A percentile compares a stretch with the other conserved stretches of the same genome.
phyloP scores from a whole-genome alignment of 177 flowering plant species.

The Tripterygium wilfordii region DNA sequence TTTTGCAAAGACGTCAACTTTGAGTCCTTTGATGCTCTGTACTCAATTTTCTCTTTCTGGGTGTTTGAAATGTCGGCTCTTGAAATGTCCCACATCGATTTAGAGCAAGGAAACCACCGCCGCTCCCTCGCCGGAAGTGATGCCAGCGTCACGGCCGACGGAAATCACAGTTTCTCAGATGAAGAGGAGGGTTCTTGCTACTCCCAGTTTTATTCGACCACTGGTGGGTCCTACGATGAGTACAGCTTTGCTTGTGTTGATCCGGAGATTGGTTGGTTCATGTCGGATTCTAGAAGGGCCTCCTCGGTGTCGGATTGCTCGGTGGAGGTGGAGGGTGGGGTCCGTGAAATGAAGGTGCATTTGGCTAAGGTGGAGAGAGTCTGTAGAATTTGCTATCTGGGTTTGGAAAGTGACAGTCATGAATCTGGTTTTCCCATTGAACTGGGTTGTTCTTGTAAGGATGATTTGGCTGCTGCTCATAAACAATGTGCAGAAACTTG shows the following conservation, averaged over 20 bases:
- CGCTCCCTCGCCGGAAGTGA: conserved; percentile 22
- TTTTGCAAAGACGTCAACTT: conserved; percentile 3
- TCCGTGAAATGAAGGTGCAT: conserved; percentile 44
- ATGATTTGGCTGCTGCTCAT: conserved; percentile 91
- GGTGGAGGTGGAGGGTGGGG: conserved; percentile 32
- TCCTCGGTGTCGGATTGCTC: conserved; percentile 53
- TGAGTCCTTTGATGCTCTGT: conserved; percentile 2
- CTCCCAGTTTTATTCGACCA: conserved; percentile 58
- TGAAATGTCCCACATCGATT: conserved; percentile 35
- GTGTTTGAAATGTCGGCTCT: conserved; percentile 23
- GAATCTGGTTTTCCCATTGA: conserved; percentile 74
- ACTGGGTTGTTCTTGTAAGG: conserved; percentile 91
- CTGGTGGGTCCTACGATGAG: conserved; percentile 60
- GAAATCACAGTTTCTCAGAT: conserved; percentile 54
- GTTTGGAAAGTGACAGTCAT: conserved; percentile 52
- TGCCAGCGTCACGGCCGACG: conserved; percentile 26
- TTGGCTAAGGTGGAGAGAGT: conserved; percentile 53
- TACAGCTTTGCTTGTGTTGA: conserved; percentile 42
- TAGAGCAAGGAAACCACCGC: conserved; percentile 31
- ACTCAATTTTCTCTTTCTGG: conserved; percentile 6
- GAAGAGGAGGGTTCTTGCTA: conserved; percentile 76
- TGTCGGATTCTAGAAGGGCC: conserved; percentile 25
- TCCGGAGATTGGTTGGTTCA: conserved; percentile 30
- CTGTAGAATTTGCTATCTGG: conserved; percentile 90
- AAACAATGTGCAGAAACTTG: conserved; percentile 89